Evolutionary conservation across 495 filamentous ascomycete species (phyloP).

Genomic region (Cladorrhinum samala): DNA sequence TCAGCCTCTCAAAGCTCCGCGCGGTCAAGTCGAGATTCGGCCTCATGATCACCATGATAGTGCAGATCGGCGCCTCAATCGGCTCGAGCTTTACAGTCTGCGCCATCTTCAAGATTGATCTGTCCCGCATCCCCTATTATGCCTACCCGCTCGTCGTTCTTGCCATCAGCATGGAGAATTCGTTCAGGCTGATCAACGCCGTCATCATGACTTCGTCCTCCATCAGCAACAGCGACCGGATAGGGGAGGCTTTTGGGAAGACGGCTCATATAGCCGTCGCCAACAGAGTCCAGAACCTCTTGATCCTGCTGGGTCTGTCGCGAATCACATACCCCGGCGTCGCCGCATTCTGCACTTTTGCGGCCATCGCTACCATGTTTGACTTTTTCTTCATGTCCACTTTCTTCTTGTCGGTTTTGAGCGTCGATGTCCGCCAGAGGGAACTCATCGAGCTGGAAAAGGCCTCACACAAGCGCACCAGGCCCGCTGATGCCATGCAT

Average conservation of each 20-base stretch:
- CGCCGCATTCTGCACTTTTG: constrained; percentile 63
- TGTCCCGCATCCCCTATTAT: constrained; percentile 54
- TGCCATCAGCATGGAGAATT: constrained; percentile 65
- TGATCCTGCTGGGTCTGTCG: constrained; percentile 51
- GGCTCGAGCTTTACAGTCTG: constrained; percentile 59
- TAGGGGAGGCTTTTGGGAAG: constrained; percentile 60
- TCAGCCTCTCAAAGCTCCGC: constrained; percentile 53
- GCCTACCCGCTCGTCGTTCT: constrained; percentile 67
- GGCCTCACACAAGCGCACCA: constrained; percentile 31
- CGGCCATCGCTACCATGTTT: constrained; percentile 59
- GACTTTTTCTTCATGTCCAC: constrained; percentile 66
- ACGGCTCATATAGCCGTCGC: constrained; percentile 60
- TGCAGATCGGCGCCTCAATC: constrained; percentile 62
- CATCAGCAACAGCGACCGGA: constrained; percentile 51
- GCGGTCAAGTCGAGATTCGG: constrained; percentile 64
- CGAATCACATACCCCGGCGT: constrained; percentile 55
- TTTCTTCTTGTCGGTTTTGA: constrained; percentile 67
- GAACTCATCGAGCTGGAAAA: constrained; percentile 53
- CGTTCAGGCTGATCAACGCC: constrained; percentile 64
- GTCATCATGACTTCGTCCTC: constrained; percentile 59
- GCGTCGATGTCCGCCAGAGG: constrained; percentile 63
- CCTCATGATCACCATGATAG: constrained; percentile 56
- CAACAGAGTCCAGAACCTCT: constrained; percentile 53
- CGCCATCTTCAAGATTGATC: constrained; percentile 54
- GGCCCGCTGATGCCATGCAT: constrained; percentile 9